These are phyloP conservation scores for Pestalotiopsis fici DNA, from an alignment of 2,329 filamentous ascomycete genomes.

Conservation along the genomic window DNA sequence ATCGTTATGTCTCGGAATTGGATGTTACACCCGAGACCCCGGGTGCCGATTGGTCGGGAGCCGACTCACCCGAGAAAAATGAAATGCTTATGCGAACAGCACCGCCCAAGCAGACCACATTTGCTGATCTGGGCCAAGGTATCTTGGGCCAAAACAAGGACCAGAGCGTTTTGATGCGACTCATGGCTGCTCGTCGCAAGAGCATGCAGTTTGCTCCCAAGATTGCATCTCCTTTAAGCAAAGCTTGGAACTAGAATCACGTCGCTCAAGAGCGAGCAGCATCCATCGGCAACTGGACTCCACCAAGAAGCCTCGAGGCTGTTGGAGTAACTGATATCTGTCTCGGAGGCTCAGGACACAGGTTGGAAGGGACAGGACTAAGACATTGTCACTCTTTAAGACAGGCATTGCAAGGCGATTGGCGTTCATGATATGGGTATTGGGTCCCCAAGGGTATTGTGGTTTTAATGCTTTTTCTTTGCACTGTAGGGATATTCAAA, in stretches of 20 bases:
- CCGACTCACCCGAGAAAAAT: conserved; percentile 34
- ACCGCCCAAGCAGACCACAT: conserved; percentile 47
- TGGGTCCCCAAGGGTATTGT: neutral
- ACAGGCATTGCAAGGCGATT: neutral
- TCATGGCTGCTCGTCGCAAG: conserved; percentile 74
- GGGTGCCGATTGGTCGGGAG: conserved; percentile 30
- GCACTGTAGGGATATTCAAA: neutral
- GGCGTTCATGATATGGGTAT: neutral
- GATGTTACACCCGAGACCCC: conserved; percentile 49
- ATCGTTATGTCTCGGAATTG: conserved; percentile 45
- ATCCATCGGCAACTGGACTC: too few species aligned
- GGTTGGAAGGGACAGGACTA: neutral
- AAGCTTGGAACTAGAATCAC: conserved; percentile 44
- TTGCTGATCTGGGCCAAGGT: conserved; percentile 41
- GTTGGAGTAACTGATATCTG: neutral
- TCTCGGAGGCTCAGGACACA: neutral
- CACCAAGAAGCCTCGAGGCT: too few species aligned
- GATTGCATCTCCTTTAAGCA: conserved; percentile 70
- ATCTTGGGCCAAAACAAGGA: conserved; percentile 54
- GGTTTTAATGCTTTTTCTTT: neutral
- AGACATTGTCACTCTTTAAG: neutral
- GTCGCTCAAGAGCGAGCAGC: neutral
- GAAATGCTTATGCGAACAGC: conserved; percentile 53
- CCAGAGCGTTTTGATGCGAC: conserved; percentile 57
- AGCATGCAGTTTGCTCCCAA: conserved; percentile 78